Conservation (phyloP, 2,329 filamentous ascomycete genomes). For the Diaporthe ilicicola region DNA sequence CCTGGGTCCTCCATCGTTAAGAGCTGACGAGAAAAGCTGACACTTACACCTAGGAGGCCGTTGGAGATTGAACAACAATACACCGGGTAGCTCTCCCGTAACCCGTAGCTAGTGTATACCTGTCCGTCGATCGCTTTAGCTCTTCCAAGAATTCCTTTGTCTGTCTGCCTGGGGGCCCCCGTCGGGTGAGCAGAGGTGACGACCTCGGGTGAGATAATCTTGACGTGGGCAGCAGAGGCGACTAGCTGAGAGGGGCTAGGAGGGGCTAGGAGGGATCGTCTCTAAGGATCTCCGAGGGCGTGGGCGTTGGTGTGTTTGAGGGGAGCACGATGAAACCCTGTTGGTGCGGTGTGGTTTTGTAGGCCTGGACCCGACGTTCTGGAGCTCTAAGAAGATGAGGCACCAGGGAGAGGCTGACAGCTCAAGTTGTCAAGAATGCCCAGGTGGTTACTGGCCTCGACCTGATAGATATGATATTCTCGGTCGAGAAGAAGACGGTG, state of each 20-base stretch:
- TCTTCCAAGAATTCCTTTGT: not conserved
- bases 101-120: not conserved
- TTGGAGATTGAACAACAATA: not conserved
- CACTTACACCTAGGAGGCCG: not conserved
- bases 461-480: constrained; percentile 5
- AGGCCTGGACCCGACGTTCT: not conserved
- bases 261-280: not conserved
- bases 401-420: not conserved
- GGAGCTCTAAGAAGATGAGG: not conserved
- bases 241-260: too few relatives aligned
- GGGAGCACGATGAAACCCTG: constrained; percentile 8
- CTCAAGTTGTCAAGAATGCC: not conserved
- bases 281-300: not conserved
- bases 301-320: constrained; percentile 1
- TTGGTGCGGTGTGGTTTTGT: not conserved
- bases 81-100: not conserved
- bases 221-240: not conserved
- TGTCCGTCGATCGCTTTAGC: not conserved
- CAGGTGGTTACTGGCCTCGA: too few relatives aligned
- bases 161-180: not conserved
- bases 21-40: not conserved
- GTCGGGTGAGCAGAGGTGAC: not conserved
- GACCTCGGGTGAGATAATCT: constrained; percentile 11
- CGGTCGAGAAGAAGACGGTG: not conserved
- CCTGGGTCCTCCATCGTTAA: not conserved